Evolutionary conservation across 2,329 filamentous ascomycete species (phyloP).

Genomic region (Tothia fuscella): DNA sequence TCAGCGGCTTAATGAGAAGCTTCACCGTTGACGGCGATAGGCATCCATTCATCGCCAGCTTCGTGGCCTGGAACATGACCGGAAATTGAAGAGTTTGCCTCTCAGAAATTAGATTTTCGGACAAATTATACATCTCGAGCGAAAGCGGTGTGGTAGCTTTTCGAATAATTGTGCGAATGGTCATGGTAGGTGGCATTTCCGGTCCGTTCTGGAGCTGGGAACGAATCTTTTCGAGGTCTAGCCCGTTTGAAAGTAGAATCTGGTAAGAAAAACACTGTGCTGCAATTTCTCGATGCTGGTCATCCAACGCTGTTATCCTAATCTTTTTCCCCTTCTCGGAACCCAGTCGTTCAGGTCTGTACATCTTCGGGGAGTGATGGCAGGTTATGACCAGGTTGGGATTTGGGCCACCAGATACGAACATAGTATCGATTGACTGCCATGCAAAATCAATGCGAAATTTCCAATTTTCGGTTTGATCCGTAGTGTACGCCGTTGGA

Average conservation of each 20-base stretch:
- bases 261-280: constrained; percentile 42
- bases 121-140: constrained; percentile 10
- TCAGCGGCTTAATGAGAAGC: constrained; percentile 6
- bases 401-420: not conserved
- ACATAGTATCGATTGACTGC: constrained; percentile 16
- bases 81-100: constrained; percentile 5
- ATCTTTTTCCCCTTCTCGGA: constrained; percentile 13
- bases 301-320: constrained; percentile 26
- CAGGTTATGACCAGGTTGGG: not conserved
- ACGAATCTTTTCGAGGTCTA: constrained; percentile 16
- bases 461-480: constrained; percentile 13
- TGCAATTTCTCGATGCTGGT: constrained; percentile 26
- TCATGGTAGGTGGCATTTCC: constrained; percentile 22
- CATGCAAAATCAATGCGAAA: constrained; percentile 31
- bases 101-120: constrained; percentile 7
- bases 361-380: constrained; percentile 9
- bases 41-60: constrained; percentile 3
- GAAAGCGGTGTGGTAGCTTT: not conserved
- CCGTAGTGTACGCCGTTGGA: constrained; percentile 33
- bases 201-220: constrained; percentile 15
- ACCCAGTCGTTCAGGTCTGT: constrained; percentile 10
- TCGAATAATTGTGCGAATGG: constrained; percentile 13
- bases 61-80: constrained; percentile 10
- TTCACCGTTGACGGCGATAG: constrained; percentile 2
- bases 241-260: constrained; percentile 18